Percentiles rank a stretch among this genome's conserved stretches.
These are phyloP conservation scores for Carex kokanica DNA, from an alignment of 176 grass and related monocot genomes.

Conservation along the genomic window DNA sequence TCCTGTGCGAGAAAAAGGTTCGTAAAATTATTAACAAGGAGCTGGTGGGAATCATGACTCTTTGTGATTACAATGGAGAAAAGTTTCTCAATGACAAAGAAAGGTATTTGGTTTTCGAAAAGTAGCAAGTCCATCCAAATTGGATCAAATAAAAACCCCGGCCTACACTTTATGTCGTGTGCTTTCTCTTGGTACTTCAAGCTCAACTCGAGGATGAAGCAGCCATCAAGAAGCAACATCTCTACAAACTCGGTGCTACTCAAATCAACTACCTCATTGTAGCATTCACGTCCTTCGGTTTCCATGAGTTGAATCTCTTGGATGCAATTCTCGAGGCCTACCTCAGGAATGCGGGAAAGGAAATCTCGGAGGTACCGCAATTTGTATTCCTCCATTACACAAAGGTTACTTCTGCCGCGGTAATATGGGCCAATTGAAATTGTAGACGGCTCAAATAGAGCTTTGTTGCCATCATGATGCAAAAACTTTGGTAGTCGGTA, in stretches of 20 bases:
- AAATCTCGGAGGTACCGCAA: neutral
- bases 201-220: slow-evolving; percentile 18
- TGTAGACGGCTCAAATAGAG: slow-evolving; percentile 15
- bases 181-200: neutral
- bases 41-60: neutral
- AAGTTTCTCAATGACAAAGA: slow-evolving; percentile 1
- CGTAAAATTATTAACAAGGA: neutral
- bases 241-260: slow-evolving; percentile 9
- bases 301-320: neutral
- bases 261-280: slow-evolving; percentile 1
- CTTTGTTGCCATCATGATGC: neutral
- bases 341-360: neutral
- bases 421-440: slow-evolving; percentile 22
- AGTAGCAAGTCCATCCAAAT: slow-evolving; percentile 15
- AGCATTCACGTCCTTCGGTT: slow-evolving; percentile 2
- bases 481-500: neutral
- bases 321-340: neutral
- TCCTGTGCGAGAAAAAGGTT: neutral
- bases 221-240: neutral
- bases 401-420: neutral
- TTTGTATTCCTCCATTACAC: slow-evolving; percentile 22
- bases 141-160: neutral
- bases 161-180: neutral
- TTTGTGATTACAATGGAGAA: neutral
- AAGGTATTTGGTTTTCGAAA: slow-evolving; percentile 22